Conservation (phyloP, 352 stramenopile species). For the Hyaloperonospora arabidopsidis region DNA sequence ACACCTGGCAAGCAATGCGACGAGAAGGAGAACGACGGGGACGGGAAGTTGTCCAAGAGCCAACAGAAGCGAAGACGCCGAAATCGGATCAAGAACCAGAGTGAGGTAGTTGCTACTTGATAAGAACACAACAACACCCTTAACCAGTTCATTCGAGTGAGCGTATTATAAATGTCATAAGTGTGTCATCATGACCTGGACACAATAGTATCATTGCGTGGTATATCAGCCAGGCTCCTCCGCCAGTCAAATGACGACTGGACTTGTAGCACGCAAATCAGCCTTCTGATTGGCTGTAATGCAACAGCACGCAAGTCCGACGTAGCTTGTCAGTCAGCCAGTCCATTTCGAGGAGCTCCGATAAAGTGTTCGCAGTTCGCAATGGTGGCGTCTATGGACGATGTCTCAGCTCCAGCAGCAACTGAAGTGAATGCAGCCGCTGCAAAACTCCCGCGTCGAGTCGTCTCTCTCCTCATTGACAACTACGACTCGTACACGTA, state of each 20-base stretch:
- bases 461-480: constrained; percentile 89
- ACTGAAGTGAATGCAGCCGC: neutral
- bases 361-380: constrained; percentile 1
- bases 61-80: constrained; percentile 38
- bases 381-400: constrained; percentile 34
- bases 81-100: constrained; percentile 29
- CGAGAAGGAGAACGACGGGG: constrained; percentile 16
- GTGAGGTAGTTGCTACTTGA: constrained; percentile 14
- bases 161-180: constrained; percentile 9
- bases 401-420: constrained; percentile 4
- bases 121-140: neutral
- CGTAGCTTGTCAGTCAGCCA: constrained; percentile 5
- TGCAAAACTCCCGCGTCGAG: constrained; percentile 23
- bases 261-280: too few relatives aligned
- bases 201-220: constrained; percentile 4
- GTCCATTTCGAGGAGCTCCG: constrained; percentile 6
- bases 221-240: constrained; percentile 7
- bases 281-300: constrained; percentile 20
- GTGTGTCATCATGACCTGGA: constrained; percentile 1
- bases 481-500: constrained; percentile 99
- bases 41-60: constrained; percentile 29
- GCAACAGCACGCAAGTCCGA: constrained; percentile 4
- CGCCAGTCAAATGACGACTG: constrained; percentile 21
- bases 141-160: neutral
- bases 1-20: constrained; percentile 17